Conservation (phyloP, 495 filamentous ascomycete genomes). For the Annulohypoxylon moriforme region DNA sequence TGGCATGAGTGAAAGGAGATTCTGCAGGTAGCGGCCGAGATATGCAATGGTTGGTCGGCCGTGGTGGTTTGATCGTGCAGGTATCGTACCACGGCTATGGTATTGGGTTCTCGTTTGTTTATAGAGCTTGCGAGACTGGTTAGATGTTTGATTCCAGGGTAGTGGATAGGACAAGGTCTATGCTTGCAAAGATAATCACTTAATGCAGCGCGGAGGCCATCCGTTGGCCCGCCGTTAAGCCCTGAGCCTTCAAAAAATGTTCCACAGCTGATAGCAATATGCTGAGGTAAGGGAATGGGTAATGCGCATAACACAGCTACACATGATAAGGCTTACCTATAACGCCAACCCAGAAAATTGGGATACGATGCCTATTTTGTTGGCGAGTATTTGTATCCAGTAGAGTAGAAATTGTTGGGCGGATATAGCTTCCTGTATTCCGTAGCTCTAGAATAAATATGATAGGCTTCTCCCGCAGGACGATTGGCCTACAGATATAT, state of each 20-base stretch:
- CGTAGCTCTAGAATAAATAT: not conserved
- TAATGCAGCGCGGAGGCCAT: not conserved
- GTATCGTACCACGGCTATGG: not conserved
- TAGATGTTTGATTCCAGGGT: not conserved
- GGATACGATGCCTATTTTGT: not conserved
- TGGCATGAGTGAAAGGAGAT: not conserved
- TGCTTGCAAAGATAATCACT: not conserved
- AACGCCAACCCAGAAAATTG: not conserved
- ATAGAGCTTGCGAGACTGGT: not conserved
- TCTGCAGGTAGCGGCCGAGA: conserved; percentile 12
- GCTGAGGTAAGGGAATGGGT: not conserved
- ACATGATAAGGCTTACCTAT: not conserved
- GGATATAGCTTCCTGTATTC: conserved; percentile 2
- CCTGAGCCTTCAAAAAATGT: not conserved
- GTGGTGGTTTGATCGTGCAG: not conserved
- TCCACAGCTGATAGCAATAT: not conserved
- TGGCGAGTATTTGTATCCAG: conserved; percentile 1
- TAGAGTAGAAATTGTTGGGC: conserved; percentile 1
- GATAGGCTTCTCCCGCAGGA: not conserved
- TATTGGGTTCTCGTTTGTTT: conserved; percentile 1
- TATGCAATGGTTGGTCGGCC: not conserved
- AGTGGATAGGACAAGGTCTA: conserved; percentile 10
- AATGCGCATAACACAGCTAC: not conserved
- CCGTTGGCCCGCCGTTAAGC: not conserved
- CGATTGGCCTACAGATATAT: not conserved